Percentiles rank a stretch among this genome's conserved stretches.
Evolutionary conservation across 176 grass and related monocot species (phyloP).

Genomic region (Tuctoria greenei): DNA sequence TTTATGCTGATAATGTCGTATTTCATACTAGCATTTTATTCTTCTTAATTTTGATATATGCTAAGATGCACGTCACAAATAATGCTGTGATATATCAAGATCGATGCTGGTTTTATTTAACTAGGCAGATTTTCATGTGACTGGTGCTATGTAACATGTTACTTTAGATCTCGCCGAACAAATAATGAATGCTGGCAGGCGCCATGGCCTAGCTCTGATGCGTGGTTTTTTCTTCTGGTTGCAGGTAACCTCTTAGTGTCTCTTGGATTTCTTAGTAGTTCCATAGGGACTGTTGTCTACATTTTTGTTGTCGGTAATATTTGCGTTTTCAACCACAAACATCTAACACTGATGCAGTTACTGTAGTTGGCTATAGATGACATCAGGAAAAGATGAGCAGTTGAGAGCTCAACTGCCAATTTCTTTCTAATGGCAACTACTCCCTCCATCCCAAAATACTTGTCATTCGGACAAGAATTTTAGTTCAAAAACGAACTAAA

Average conservation of each 20-base stretch:
- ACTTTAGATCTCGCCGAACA: conserved; percentile 49
- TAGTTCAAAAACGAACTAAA: no score
- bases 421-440: no score
- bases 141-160: conserved; percentile 5
- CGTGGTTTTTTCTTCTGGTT: conserved; percentile 81
- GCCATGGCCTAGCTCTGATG: conserved; percentile 60
- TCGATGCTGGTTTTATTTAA: no score
- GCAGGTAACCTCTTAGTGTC: conserved; percentile 43
- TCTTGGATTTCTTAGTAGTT: conserved; percentile 10
- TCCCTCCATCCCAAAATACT: no score
- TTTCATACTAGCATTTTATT: no score
- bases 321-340: conserved; percentile 1
- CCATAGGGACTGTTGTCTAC: background rate
- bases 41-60: no score
- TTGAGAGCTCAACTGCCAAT: background rate
- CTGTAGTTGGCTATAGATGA: background rate
- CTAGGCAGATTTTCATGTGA: background rate
- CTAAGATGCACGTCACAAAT: no score
- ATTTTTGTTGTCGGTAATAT: background rate
- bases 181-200: conserved; percentile 25
- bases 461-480: no score
- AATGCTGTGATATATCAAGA: no score
- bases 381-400: background rate
- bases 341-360: background rate
- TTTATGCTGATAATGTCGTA: no score